Evolutionary conservation across 345 rosid genomes (phyloP).

Genomic region (Salix dunnii): DNA sequence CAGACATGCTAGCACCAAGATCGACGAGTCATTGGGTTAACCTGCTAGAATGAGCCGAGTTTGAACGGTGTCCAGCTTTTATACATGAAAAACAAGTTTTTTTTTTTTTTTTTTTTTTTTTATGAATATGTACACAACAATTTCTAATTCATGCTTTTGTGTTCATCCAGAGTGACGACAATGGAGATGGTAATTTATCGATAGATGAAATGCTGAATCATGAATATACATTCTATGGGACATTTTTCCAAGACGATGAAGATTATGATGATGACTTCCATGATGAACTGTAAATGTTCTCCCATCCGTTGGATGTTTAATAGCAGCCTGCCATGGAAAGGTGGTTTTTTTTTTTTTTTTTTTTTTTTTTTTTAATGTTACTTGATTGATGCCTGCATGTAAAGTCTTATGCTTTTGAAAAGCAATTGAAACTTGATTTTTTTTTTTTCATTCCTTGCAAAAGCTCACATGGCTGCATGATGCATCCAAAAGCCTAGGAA

Average conservation of each 20-base stretch:
- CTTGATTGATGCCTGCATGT: not conserved
- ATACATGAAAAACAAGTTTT: too few relatives aligned
- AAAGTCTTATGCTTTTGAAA: too few relatives aligned
- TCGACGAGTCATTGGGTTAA: too few relatives aligned
- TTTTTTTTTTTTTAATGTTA: not conserved
- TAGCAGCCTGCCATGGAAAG: not conserved
- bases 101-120: not conserved
- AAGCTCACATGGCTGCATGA: too few relatives aligned
- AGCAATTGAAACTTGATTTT: too few relatives aligned
- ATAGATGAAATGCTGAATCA: slow-evolving; percentile 61
- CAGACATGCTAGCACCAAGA: rapidly evolving
- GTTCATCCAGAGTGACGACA: slow-evolving; percentile 54
- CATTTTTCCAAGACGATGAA: slow-evolving; percentile 32
- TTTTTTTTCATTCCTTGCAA: too few relatives aligned
- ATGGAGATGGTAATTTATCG: slow-evolving; percentile 49
- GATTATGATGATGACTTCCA: slow-evolving; percentile 40
- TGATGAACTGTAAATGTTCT: slow-evolving; percentile 44
- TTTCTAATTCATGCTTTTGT: not conserved
- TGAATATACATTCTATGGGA: slow-evolving; percentile 49
- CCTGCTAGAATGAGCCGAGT: too few relatives aligned
- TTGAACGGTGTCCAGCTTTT: too few relatives aligned
- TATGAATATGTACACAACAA: too few relatives aligned
- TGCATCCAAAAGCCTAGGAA: too few relatives aligned
- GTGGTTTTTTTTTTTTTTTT: too few relatives aligned
- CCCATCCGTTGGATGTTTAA: too few relatives aligned